Evolutionary conservation across 257 asterid genomes (phyloP).

Genomic region (Solanum virginianum): DNA sequence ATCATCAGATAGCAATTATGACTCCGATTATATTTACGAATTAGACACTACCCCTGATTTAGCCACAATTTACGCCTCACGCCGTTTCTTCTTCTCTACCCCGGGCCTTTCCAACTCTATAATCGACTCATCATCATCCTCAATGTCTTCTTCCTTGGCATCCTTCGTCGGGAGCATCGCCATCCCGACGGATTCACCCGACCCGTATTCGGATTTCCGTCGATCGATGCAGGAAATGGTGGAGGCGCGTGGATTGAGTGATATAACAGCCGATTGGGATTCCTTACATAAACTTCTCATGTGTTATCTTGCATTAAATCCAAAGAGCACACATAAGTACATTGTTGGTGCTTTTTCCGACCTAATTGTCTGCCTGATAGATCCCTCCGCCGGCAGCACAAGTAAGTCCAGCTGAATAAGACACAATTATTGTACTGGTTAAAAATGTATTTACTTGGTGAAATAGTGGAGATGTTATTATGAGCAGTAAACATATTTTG

Average conservation of each 20-base stretch:
- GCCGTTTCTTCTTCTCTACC: conserved; percentile 85
- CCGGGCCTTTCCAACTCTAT: conserved; percentile 94
- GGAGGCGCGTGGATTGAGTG: conserved; percentile 61
- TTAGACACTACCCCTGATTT: conserved; percentile 35
- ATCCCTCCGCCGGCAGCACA: conserved; percentile 1
- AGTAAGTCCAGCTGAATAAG: not conserved
- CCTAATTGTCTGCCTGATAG: conserved; percentile 60
- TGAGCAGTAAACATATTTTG: not conserved
- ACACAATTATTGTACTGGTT: not conserved
- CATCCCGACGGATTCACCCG: conserved; percentile 66
- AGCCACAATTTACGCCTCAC: conserved; percentile 61
- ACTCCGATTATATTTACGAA: conserved; percentile 5
- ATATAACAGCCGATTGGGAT: conserved; percentile 52
- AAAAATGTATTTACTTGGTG: not conserved
- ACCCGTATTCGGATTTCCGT: conserved; percentile 80
- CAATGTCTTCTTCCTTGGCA: conserved; percentile 23
- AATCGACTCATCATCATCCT: conserved; percentile 47
- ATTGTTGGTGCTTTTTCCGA: conserved; percentile 86
- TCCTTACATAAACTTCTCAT: conserved; percentile 61
- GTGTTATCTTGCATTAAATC: conserved; percentile 72
- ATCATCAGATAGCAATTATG: conserved; percentile 14
- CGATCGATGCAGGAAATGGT: conserved; percentile 97
- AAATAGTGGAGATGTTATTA: not conserved
- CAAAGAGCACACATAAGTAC: conserved; percentile 71
- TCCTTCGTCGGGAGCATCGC: conserved; percentile 44